Evolutionary conservation across 1,284 basidiomycete species (phyloP).

Genomic region (Apiotrichum gracile): DNA sequence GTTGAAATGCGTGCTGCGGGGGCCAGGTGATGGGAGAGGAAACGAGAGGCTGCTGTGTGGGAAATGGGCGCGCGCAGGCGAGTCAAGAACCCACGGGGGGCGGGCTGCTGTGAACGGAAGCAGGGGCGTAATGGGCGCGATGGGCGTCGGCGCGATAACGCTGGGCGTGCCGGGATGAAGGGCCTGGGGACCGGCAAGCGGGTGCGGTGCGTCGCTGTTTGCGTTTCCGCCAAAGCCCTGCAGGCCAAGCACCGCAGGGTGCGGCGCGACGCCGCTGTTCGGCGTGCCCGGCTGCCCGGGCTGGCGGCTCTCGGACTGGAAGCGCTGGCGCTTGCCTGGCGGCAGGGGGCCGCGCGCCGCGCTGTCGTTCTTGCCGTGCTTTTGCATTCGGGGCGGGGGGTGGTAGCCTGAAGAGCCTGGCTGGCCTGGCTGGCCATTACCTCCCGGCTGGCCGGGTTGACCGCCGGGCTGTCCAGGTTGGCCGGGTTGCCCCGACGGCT

Average conservation of each 20-base stretch:
- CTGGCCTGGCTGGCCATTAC: conserved; percentile 1
- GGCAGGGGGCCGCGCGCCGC: not conserved
- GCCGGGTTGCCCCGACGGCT: not conserved
- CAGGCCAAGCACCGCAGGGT: not conserved
- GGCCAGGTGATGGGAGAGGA: conserved; percentile 7
- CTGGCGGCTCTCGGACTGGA: not conserved
- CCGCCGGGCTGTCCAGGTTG: not conserved
- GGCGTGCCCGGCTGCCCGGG: not conserved
- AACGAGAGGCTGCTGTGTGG: conserved; percentile 10
- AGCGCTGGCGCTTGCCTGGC: conserved; percentile 3
- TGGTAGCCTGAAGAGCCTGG: not conserved
- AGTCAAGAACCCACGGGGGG: conserved; percentile 13
- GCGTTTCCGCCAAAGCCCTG: not conserved
- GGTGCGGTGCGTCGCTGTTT: not conserved
- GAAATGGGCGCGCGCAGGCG: conserved; percentile 11
- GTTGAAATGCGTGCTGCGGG: not conserved
- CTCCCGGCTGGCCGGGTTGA: too few species aligned
- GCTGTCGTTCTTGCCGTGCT: conserved; percentile 1
- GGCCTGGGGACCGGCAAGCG: not conserved
- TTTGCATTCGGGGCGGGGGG: not conserved
- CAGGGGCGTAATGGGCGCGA: not conserved
- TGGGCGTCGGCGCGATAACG: not conserved
- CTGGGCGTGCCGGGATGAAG: not conserved
- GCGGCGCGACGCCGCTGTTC: not conserved
- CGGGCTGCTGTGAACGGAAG: not conserved